Percentiles rank a stretch among this genome's conserved stretches.
phyloP scores from a whole-genome alignment of 768 basidiomycete genomes.

The Flagelloscypha sp. region DNA sequence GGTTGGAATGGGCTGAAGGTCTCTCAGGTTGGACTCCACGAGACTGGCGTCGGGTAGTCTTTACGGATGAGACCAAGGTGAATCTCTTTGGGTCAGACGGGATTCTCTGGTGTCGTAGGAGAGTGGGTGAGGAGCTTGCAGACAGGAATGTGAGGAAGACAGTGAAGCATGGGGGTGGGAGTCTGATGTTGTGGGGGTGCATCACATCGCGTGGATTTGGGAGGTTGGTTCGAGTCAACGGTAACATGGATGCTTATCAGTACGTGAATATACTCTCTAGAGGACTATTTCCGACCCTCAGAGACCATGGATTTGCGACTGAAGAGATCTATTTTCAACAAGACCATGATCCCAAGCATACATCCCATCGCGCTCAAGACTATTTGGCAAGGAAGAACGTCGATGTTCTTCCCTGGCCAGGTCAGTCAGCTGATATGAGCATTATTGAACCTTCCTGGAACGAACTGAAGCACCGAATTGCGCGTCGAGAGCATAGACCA shows the following conservation, averaged over 20 bases:
- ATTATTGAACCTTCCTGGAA: constrained; percentile 26
- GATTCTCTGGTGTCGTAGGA: constrained; percentile 20
- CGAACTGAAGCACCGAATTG: constrained; percentile 15
- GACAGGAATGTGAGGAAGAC: constrained; percentile 15
- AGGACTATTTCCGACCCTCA: constrained; percentile 17
- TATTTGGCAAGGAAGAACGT: constrained; percentile 24
- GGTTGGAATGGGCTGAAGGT: constrained; percentile 9
- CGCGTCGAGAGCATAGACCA: constrained; percentile 9
- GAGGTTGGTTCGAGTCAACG: constrained; percentile 20
- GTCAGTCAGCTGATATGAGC: constrained; percentile 27
- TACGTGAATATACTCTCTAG: constrained; percentile 24
- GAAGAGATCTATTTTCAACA: constrained; percentile 22
- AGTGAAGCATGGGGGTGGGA: constrained; percentile 29
- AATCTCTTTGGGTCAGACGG: constrained; percentile 26
- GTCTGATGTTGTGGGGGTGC: constrained; percentile 28
- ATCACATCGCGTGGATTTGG: constrained; percentile 21
- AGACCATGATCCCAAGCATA: constrained; percentile 32
- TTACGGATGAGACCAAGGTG: constrained; percentile 27
- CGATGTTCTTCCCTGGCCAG: constrained; percentile 21
- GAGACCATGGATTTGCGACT: constrained; percentile 13
- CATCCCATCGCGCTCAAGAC: constrained; percentile 13
- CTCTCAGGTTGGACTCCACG: constrained; percentile 9
- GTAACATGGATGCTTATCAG: constrained; percentile 18
- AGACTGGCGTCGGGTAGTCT: constrained; percentile 16
- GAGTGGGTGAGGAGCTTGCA: constrained; percentile 18